Base-by-base conservation (phyloP, 192 early-diverging fungal genomes). In the Chytriomyces sp. region DNA sequence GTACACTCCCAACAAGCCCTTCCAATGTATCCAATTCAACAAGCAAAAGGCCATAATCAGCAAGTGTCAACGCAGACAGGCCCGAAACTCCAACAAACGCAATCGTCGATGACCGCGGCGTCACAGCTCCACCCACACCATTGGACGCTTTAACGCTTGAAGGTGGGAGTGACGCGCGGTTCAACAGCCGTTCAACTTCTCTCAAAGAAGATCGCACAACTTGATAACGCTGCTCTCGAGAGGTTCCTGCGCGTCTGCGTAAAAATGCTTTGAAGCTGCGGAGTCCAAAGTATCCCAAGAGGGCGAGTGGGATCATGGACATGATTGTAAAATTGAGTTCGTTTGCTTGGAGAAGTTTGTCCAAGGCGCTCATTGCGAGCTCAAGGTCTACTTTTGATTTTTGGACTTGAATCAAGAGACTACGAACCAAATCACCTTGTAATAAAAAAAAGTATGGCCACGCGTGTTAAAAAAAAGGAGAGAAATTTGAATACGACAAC, bases 381-480 rank as follows among this genome's bases (percentile, higher is more conserved):
- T 94, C 94, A 43, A 94, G 88, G 80, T 98, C 96, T 0, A 98
- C 95, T 80, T 98, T 98, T 7, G 94, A 92, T 80, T 98, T 98
- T 84, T 98, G 96, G 6, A 98, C 63, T 69, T 87, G 86, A 57
- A 87, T 87, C 5, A 87, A 77, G 45, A 87, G 76, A 23, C 83
- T 69, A 3, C 86, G 81, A 45, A 87, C 76, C 43, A 87, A 72
- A 50, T 83, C 80, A 24, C 83, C 86, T 72, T 50, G 8, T 64
- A 16, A 45, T 7, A n/a, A 13, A 20, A 13, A 35, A 24, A 65
- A 20, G 24, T 1, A 26, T 4, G 0, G 43, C 8, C 8, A 90
- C 50, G 8, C 84, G 87, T 4, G 72, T 87, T 84, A 86, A 75
- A 35, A 63, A 69, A 57, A 45, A 48, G 50, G 46, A 78, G n/a